phyloP scores from a whole-genome alignment of 805 yeast genomes.

The Metschnikowia matae region DNA sequence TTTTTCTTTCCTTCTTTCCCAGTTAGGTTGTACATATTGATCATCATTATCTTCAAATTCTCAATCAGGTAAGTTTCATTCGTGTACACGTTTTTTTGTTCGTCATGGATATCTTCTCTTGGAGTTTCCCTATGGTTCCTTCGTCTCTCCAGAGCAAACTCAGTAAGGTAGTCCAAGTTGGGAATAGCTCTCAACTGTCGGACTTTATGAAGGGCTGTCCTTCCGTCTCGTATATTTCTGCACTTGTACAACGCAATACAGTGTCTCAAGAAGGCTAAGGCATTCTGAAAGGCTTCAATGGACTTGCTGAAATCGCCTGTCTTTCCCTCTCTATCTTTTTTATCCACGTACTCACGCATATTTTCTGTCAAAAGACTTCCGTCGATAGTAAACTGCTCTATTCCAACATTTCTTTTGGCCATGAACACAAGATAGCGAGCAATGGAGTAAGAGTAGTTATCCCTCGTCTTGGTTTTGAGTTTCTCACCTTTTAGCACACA shows the following conservation, averaged over 20 bases:
- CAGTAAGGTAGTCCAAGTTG: neutral
- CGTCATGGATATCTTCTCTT: neutral
- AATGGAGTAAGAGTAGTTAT: slow-evolving; percentile 3
- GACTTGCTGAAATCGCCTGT: neutral
- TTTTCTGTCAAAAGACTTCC: neutral
- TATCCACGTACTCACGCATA: slow-evolving; percentile 1
- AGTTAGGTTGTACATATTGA: neutral
- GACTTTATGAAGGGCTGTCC: neutral
- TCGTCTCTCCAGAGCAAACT: neutral
- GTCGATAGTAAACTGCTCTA: neutral
- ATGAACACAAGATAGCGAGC: slow-evolving; percentile 2
- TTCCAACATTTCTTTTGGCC: neutral
- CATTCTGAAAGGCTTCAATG: neutral
- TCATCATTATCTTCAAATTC: slow-evolving; percentile 1
- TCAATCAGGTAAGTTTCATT: slow-evolving; percentile 1
- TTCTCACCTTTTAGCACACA: neutral
- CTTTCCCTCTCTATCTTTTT: neutral
- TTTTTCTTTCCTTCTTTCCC: neutral
- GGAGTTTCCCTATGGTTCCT: neutral
- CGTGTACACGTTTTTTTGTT: neutral
- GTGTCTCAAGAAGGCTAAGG: slow-evolving; percentile 1
- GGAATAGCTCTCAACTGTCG: neutral
- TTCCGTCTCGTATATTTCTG: neutral
- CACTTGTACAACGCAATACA: neutral
- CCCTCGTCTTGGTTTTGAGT: neutral